These are phyloP conservation scores for Alternaria arbusti DNA, from an alignment of 2,329 filamentous ascomycete species.

Conservation along the genomic window DNA sequence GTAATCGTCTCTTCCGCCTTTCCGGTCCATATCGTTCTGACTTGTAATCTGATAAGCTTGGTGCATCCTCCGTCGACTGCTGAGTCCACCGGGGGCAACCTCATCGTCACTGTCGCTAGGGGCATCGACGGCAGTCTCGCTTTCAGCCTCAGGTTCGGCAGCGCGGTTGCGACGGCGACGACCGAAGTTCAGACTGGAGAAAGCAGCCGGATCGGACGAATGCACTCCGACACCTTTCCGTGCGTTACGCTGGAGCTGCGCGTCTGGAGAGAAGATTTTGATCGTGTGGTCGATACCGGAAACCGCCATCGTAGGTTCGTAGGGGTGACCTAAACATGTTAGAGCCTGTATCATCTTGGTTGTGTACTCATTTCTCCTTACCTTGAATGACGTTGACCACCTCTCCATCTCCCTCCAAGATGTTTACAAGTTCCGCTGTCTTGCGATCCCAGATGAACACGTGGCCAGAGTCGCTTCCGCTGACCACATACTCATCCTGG, in stretches of 20 bases:
- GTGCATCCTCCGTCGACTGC: constrained; percentile 65
- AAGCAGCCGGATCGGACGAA: constrained; percentile 51
- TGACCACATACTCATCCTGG: constrained; percentile 72
- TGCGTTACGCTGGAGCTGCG: constrained; percentile 62
- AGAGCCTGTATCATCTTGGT: neutral
- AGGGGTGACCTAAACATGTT: constrained; percentile 62
- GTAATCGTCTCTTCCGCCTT: constrained; percentile 63
- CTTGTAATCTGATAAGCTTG: constrained; percentile 67
- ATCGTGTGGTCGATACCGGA: constrained; percentile 72
- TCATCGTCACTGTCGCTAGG: constrained; percentile 44
- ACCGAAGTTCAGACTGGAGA: constrained; percentile 49
- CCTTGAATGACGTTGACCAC: constrained; percentile 74
- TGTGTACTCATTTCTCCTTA: constrained; percentile 13
- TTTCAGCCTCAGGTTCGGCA: constrained; percentile 1
- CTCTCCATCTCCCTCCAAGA: constrained; percentile 70
- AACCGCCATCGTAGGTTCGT: constrained; percentile 70
- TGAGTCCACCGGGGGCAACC: constrained; percentile 55
- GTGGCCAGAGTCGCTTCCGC: constrained; percentile 70
- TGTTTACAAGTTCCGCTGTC: constrained; percentile 66
- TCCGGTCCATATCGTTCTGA: constrained; percentile 66
- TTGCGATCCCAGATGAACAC: constrained; percentile 74
- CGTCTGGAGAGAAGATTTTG: constrained; percentile 71
- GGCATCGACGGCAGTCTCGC: constrained; percentile 7
- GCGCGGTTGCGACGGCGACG: constrained; percentile 23
- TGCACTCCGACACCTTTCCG: constrained; percentile 64